These are phyloP conservation scores for Epichloe glyceriae DNA, from an alignment of 2,329 filamentous ascomycete species.

Conservation along the genomic window DNA sequence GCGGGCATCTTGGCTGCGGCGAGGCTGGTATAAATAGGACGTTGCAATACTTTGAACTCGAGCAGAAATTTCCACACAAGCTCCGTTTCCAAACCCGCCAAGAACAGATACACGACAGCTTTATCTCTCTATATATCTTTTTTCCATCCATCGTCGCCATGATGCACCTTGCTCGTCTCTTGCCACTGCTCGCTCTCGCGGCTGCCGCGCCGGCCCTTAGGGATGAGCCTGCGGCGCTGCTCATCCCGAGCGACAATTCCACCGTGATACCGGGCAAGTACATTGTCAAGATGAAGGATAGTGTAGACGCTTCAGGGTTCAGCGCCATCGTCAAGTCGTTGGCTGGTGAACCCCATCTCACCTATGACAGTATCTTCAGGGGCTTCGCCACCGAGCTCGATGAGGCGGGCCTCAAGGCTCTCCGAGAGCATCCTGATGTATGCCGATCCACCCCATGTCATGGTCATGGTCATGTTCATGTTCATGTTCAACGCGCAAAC, in stretches of 20 bases:
- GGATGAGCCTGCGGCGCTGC: constrained; percentile 11
- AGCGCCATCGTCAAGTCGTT: constrained; percentile 9
- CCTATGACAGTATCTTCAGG: constrained; percentile 12
- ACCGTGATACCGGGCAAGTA: constrained; percentile 15
- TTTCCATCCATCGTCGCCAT: background rate
- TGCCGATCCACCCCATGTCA: background rate
- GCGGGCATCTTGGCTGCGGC: no score
- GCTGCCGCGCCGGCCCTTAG: constrained; percentile 8
- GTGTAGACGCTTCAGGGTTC: constrained; percentile 4
- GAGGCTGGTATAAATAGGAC: no score
- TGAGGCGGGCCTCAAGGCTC: constrained; percentile 5
- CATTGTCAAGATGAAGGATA: constrained; percentile 16
- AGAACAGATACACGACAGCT: no score
- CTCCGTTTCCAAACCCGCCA: no score
- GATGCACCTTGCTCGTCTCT: constrained; percentile 9
- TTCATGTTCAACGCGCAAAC: background rate
- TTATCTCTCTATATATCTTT: no score
- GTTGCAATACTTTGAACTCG: no score
- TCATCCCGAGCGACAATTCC: constrained; percentile 3
- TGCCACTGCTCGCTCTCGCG: constrained; percentile 9
- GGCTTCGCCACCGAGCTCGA: constrained; percentile 14
- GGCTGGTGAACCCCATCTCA: constrained; percentile 10
- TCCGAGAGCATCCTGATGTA: constrained; percentile 14
- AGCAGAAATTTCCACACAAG: no score
- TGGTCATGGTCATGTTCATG: no score